Conservation (phyloP, 2,329 filamentous ascomycete species). For the Emydomyces testavorans region DNA sequence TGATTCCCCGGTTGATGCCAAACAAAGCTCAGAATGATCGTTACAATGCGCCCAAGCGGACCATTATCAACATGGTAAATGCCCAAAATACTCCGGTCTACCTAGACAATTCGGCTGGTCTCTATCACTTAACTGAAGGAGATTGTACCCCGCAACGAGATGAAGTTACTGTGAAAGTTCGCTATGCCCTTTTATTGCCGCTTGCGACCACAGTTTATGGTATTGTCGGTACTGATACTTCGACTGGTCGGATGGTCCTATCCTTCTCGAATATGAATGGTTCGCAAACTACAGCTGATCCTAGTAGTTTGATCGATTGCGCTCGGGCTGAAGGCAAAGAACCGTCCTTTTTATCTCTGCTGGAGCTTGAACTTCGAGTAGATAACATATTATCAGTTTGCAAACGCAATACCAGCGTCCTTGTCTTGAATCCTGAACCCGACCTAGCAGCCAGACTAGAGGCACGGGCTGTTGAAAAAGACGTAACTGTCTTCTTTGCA, state of each 20-base stretch:
- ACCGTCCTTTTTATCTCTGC: not conserved
- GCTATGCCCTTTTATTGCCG: not conserved
- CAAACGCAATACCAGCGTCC: not conserved
- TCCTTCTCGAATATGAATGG: not conserved
- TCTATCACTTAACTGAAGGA: not conserved
- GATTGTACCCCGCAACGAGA: not conserved
- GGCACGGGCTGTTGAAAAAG: not conserved
- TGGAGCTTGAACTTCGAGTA: not conserved
- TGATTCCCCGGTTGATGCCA: slow-evolving; percentile 18
- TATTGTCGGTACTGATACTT: not conserved
- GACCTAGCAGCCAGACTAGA: not conserved
- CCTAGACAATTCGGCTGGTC: not conserved
- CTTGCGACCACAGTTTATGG: not conserved
- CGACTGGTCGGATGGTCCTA: not conserved
- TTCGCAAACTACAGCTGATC: not conserved
- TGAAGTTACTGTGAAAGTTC: not conserved
- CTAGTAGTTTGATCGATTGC: not conserved
- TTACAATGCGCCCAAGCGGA: slow-evolving; percentile 1
- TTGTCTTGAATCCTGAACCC: slow-evolving; percentile 3
- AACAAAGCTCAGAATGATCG: slow-evolving; percentile 9
- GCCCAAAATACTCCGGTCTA: not conserved
- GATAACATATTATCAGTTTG: not conserved
- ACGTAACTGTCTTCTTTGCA: not conserved
- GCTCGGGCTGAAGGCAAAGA: not conserved
- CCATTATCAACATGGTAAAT: not conserved